These are phyloP conservation scores for Syncephalastrum monosporum DNA, from an alignment of 371 early-diverging fungal genomes.

Conservation along the genomic window DNA sequence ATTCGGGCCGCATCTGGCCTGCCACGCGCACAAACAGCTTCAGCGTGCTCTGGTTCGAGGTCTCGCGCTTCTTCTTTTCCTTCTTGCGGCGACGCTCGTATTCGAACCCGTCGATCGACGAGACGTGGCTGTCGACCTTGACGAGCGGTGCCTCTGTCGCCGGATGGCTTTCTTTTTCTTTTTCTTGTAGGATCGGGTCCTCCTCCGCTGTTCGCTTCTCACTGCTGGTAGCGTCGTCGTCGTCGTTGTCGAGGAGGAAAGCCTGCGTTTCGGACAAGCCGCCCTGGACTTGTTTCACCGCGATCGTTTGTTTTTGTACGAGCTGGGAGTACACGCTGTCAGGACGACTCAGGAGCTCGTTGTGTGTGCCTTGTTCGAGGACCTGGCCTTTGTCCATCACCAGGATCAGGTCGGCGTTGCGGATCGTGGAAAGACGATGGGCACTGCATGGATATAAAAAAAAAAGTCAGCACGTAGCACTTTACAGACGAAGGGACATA, in stretches of 20 bases:
- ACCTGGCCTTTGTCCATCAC: constrained; percentile 68
- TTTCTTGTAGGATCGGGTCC: constrained; percentile 2
- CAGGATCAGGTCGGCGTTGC: constrained; percentile 76
- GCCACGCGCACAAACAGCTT: constrained; percentile 21
- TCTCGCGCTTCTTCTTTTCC: constrained; percentile 3
- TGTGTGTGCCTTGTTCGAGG: constrained; percentile 68
- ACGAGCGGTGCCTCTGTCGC: neutral
- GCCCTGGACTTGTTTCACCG: neutral
- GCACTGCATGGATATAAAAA: constrained; percentile 32
- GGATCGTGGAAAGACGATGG: constrained; percentile 76
- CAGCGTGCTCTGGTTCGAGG: too few species aligned
- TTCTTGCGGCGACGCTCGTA: neutral
- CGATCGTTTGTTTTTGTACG: constrained; percentile 43
- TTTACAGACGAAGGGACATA: too few species aligned
- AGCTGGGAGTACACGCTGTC: constrained; percentile 48
- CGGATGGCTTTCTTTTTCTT: neutral
- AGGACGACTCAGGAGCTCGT: constrained; percentile 37
- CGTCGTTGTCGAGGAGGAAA: neutral
- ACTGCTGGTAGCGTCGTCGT: too few species aligned
- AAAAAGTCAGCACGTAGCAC: too few species aligned
- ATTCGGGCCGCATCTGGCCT: constrained; percentile 34
- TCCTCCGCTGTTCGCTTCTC: neutral
- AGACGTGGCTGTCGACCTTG: neutral
- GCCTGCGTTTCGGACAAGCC: neutral
- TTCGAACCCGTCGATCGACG: constrained; percentile 4